Evolutionary conservation across 2,329 filamentous ascomycete genomes (phyloP).

Genomic region (Neonectria hederae): DNA sequence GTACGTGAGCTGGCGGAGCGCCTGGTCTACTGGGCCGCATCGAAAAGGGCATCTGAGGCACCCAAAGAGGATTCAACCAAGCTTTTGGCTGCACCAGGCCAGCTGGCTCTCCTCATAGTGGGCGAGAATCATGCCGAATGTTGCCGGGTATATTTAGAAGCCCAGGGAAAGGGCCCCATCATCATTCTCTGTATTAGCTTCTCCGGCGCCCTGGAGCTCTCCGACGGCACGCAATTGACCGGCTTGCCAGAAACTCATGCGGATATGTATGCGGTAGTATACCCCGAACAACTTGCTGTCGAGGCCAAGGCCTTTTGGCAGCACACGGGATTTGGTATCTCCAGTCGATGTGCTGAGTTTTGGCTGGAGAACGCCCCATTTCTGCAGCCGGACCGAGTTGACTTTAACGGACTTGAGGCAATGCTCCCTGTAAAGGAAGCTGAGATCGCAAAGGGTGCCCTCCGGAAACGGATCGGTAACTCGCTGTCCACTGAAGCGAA

Average conservation of each 20-base stretch:
- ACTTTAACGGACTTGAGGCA: neutral
- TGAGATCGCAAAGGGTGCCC: conserved; percentile 8
- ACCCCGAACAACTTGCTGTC: conserved; percentile 20
- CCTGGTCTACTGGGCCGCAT: conserved; percentile 31
- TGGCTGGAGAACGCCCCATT: conserved; percentile 40
- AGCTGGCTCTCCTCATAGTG: neutral
- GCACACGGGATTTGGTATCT: conserved; percentile 43
- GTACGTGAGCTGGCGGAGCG: conserved; percentile 33
- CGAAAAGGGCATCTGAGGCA: neutral
- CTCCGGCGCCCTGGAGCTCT: conserved; percentile 11
- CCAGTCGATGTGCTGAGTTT: conserved; percentile 40
- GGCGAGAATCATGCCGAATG: conserved; percentile 21
- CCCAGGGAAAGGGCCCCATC: neutral
- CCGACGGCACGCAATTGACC: neutral
- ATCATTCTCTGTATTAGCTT: conserved; percentile 25
- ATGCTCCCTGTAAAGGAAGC: conserved; percentile 18
- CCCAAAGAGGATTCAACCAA: neutral
- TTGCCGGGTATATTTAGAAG: conserved; percentile 34
- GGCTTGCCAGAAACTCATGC: neutral
- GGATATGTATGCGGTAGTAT: conserved; percentile 31
- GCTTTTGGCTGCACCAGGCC: neutral
- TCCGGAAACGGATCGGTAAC: conserved; percentile 33
- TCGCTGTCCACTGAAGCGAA: conserved; percentile 29
- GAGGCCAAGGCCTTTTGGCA: conserved; percentile 45
- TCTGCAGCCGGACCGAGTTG: conserved; percentile 4